phyloP scores from a whole-genome alignment of 805 yeast genomes.

The Yamadazyma endophytica region DNA sequence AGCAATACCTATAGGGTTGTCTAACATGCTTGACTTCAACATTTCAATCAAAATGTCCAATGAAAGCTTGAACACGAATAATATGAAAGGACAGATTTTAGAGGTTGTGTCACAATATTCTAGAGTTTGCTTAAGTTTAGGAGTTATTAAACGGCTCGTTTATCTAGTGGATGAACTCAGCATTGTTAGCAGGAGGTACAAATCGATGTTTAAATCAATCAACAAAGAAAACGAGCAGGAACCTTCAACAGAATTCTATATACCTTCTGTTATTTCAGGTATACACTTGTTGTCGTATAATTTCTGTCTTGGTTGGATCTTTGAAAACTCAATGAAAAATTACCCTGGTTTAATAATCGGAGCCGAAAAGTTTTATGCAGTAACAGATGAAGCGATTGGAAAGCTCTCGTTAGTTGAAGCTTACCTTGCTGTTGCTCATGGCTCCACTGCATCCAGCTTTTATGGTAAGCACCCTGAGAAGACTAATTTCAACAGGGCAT shows the following conservation, averaged over 20 bases:
- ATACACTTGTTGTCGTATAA: conserved; percentile 59
- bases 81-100: conserved; percentile 36
- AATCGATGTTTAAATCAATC: conserved; percentile 1
- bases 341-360: conserved; percentile 78
- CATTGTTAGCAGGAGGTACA: conserved; percentile 4
- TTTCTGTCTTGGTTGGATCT: conserved; percentile 76
- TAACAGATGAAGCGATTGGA: conserved; percentile 58
- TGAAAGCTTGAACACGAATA: conserved; percentile 8
- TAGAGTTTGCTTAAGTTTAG: conserved; percentile 55
- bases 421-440: conserved; percentile 68
- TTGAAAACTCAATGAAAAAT: conserved; percentile 41
- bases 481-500: conserved; percentile 55
- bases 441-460: conserved; percentile 47
- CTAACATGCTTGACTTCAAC: conserved; percentile 41
- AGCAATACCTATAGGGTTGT: conserved; percentile 37
- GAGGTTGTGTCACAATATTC: conserved; percentile 58
- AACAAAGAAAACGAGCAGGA: background rate
- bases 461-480: conserved; percentile 45
- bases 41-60: conserved; percentile 42
- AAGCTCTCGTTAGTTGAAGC: conserved; percentile 66
- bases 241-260: too few relatives aligned
- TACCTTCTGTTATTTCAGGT: too few relatives aligned
- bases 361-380: conserved; percentile 66
- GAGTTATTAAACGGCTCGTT: conserved; percentile 38
- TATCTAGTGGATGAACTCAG: conserved; percentile 25